Conservation (phyloP, 495 filamentous ascomycete species). For the Neurospora sp. region DNA sequence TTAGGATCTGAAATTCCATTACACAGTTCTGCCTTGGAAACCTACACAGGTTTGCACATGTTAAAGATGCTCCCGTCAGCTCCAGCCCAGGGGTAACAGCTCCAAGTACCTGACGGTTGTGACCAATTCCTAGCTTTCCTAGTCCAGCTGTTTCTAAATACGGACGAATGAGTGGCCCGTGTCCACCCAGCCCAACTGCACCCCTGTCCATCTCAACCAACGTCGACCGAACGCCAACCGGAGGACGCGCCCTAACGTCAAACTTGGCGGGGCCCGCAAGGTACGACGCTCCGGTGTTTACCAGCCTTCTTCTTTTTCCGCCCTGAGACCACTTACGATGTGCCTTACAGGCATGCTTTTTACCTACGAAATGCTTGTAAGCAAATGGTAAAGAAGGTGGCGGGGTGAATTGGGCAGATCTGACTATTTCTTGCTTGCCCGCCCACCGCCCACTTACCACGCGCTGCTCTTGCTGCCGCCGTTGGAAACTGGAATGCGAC, state of each 20-base stretch:
- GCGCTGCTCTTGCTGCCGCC: neutral
- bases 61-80: neutral
- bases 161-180: neutral
- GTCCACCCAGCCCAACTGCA: neutral
- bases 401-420: neutral
- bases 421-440: neutral
- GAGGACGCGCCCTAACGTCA: neutral
- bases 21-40: neutral
- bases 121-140: neutral
- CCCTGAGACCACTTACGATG: neutral
- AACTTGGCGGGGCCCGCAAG: constrained; percentile 1
- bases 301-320: neutral
- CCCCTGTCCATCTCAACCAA: neutral
- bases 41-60: neutral
- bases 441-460: neutral
- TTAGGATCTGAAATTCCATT: neutral
- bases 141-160: neutral
- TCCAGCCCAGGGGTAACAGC: neutral
- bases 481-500: neutral
- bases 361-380: neutral
- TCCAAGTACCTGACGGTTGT: neutral
- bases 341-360: neutral
- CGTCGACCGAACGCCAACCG: neutral
- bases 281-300: neutral
- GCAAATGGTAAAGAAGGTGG: neutral